Base-by-base conservation (phyloP, 345 rosid species). In the Bretschneidera sinensis region DNA sequence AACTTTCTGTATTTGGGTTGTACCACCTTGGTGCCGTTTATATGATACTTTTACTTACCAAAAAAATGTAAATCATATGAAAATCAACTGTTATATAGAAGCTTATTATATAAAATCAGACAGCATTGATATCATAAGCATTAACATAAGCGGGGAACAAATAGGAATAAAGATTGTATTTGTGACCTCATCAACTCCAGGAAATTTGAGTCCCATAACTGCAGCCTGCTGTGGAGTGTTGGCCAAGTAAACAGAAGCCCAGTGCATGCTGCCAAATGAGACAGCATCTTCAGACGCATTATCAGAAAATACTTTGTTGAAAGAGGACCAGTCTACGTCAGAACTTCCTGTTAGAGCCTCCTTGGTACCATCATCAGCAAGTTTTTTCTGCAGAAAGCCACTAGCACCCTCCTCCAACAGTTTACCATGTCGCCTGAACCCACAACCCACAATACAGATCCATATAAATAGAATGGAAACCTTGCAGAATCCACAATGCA, bases 211-310 rank as follows among this genome's bases (percentile, higher is more conserved):
- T 60, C 99, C 99, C 95, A 95, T 77, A 60, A 75, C 73, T 60
- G 97, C 89, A 70, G 99, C 99, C 75, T 95, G 96, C 69, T 91
- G 95, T 6, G 99, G 99, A 71, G 91, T 95, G 78, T 86, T 88
- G 60, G 96, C 99, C 82, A 95, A 64, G 83, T 95, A 95, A 79
- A 95, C 97, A 74, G 95, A 84, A 55, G 94, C 92, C 99, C 99
- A 95, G 49, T 82, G 70, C 76, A 79, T 82, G 78, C 94, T 84
- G 60, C 97, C 92, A 65, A 91, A 91, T 39, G 86, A 65, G 62
- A 77, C 55, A 60, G 51, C 79, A 24, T 78, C 85, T 64, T 78
- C 67, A 34, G 83, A 72, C 62, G 34, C 59, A 73, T 76, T 66
- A 57, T 77, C 72, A n/a, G 89, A 71, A 66, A 86, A 78, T 52